phyloP scores from a whole-genome alignment of 1,284 basidiomycete genomes.

The Tremellales sp. region DNA sequence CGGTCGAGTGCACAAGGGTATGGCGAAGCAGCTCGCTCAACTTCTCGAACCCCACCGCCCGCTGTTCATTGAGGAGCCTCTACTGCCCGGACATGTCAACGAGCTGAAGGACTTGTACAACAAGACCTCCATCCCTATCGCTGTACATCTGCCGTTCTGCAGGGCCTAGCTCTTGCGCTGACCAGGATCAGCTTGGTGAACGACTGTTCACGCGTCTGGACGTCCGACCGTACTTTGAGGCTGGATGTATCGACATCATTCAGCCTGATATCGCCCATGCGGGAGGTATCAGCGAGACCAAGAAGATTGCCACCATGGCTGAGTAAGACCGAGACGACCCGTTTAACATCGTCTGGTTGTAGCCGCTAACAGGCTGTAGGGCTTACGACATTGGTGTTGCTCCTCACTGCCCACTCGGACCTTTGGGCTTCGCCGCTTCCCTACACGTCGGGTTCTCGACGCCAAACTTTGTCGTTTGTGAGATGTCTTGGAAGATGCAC shows the following conservation, averaged over 20 bases:
- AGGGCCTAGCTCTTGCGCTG: background rate
- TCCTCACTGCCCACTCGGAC: conserved; percentile 53
- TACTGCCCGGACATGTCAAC: conserved; percentile 54
- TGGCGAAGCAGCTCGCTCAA: conserved; percentile 71
- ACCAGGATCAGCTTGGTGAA: conserved; percentile 56
- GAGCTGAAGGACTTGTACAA: conserved; percentile 51
- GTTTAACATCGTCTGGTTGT: background rate
- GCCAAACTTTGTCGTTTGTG: conserved; percentile 50
- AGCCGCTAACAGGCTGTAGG: conserved; percentile 10
- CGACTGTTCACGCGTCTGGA: conserved; percentile 65
- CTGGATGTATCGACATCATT: conserved; percentile 63
- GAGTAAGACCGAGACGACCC: conserved; percentile 54
- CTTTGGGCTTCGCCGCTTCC: conserved; percentile 65
- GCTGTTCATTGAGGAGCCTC: conserved; percentile 72
- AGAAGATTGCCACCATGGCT: conserved; percentile 64
- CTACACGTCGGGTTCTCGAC: conserved; percentile 48
- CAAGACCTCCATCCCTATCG: conserved; percentile 52
- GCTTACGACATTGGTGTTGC: conserved; percentile 51
- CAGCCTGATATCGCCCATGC: conserved; percentile 64
- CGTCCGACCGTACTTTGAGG: conserved; percentile 64
- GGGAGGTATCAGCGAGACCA: conserved; percentile 66
- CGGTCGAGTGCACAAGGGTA: conserved; percentile 61
- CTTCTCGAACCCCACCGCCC: conserved; percentile 63
- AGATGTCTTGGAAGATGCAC: conserved; percentile 57
- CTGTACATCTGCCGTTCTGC: conserved; percentile 24